phyloP scores from a whole-genome alignment of 1,139 yeast species.

The Pichiaceae sp. region DNA sequence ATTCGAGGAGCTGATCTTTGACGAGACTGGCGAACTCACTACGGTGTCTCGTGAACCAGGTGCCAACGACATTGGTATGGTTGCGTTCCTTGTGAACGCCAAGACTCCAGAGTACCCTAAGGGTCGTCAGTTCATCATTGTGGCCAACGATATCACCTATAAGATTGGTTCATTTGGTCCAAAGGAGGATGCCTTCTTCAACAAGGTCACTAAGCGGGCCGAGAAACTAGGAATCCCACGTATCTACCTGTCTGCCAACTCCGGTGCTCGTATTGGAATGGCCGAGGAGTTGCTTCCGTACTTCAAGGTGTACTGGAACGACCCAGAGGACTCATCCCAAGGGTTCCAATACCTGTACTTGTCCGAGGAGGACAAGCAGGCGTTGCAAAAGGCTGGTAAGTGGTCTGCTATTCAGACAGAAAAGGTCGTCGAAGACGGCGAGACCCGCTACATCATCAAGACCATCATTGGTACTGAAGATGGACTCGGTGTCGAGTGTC shows the following conservation, averaged over 20 bases:
- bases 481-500: slow-evolving; percentile 97
- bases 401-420: slow-evolving; percentile 65
- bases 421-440: slow-evolving; percentile 75
- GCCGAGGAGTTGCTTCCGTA: slow-evolving; percentile 92
- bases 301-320: slow-evolving; percentile 91
- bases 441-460: slow-evolving; percentile 70
- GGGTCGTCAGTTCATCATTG: slow-evolving; percentile 86
- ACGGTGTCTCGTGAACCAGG: slow-evolving; percentile 96
- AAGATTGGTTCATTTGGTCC: slow-evolving; percentile 99
- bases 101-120: slow-evolving; percentile 96
- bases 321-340: slow-evolving; percentile 60
- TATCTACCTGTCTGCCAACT: slow-evolving; percentile 91
- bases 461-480: slow-evolving; percentile 91
- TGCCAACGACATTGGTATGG: slow-evolving; percentile 94
- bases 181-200: slow-evolving; percentile 85
- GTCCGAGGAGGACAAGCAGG: slow-evolving; percentile 56
- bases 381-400: slow-evolving; percentile 53
- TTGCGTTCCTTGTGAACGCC: slow-evolving; percentile 84
- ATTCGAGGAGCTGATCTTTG: slow-evolving; percentile 70
- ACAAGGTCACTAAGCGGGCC: slow-evolving; percentile 87
- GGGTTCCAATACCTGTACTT: slow-evolving; percentile 89
- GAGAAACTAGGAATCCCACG: slow-evolving; percentile 89
- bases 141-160: slow-evolving; percentile 94
- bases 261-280: slow-evolving; percentile 97
- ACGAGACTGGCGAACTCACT: slow-evolving; percentile 73